These are phyloP conservation scores for Penstemon eatonii DNA, from an alignment of 257 asterid genomes.

Conservation along the genomic window DNA sequence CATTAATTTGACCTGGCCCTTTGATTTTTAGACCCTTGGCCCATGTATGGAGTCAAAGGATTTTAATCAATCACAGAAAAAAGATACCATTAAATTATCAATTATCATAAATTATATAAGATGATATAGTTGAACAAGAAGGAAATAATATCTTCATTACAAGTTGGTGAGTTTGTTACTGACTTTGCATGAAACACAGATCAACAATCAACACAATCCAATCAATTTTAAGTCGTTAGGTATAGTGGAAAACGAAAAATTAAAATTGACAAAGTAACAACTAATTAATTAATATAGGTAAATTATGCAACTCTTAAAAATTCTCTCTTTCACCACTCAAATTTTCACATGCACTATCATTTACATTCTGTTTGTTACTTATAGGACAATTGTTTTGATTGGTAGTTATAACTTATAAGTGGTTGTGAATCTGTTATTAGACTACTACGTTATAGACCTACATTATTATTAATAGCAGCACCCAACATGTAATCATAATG, in stretches of 20 bases:
- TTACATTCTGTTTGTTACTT: neutral
- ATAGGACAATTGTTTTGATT: neutral
- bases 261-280: conserved; percentile 32
- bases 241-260: neutral
- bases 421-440: too few relatives aligned
- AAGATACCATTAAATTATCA: neutral
- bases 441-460: too few relatives aligned
- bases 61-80: neutral
- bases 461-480: too few relatives aligned
- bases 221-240: conserved; percentile 19
- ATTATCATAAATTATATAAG: neutral
- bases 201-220: neutral
- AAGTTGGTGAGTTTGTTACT: conserved; percentile 34
- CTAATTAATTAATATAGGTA: neutral
- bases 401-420: too few relatives aligned
- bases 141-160: conserved; percentile 2
- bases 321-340: conserved; percentile 19
- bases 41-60: neutral
- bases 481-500: too few relatives aligned
- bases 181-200: conserved; percentile 22
- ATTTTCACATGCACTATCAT: neutral
- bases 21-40: too few relatives aligned
- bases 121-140: conserved; percentile 41
- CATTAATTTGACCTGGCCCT: too few relatives aligned
- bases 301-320: neutral